Conservation (phyloP, 306 rosid genomes). For the Castanopsis chinensis region DNA sequence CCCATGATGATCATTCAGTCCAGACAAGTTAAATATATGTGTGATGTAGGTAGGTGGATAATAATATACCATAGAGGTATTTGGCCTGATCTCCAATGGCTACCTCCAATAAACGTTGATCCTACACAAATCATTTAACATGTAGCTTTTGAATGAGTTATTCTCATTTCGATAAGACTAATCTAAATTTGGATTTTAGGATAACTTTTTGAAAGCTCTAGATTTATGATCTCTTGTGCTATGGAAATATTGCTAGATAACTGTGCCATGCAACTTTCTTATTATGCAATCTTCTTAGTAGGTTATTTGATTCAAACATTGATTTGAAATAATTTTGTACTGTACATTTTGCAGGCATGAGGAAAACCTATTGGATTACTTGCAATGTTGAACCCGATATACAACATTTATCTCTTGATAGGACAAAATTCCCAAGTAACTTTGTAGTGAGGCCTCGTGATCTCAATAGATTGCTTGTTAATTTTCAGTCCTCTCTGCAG, state of each 20-base stretch:
- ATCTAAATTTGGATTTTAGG: not conserved
- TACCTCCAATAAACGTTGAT: not conserved
- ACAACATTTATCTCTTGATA: conserved; percentile 85
- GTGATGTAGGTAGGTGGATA: not conserved
- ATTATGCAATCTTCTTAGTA: not conserved
- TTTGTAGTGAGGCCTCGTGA: conserved; percentile 89
- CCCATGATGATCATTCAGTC: not conserved
- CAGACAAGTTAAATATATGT: not conserved
- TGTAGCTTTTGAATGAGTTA: not conserved
- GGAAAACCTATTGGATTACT: conserved; percentile 76
- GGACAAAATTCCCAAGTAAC: conserved; percentile 70
- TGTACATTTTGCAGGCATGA: conserved; percentile 64
- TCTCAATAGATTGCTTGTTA: conserved; percentile 77
- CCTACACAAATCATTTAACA: not conserved
- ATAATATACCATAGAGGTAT: not conserved
- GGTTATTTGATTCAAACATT: not conserved
- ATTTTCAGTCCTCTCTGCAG: conserved; percentile 92
- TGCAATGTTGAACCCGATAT: conserved; percentile 91
- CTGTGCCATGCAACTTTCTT: not conserved
- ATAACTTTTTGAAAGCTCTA: not conserved
- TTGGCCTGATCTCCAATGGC: not conserved
- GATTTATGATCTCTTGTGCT: not conserved
- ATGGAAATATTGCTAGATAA: not conserved
- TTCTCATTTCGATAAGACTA: not conserved
- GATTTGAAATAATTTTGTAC: conserved; percentile 1